A percentile compares a stretch with the other conserved stretches of the same genome.
These are phyloP conservation scores for Ceratobasidium theobromae DNA, from an alignment of 1,284 basidiomycete genomes.

Conservation along the genomic window DNA sequence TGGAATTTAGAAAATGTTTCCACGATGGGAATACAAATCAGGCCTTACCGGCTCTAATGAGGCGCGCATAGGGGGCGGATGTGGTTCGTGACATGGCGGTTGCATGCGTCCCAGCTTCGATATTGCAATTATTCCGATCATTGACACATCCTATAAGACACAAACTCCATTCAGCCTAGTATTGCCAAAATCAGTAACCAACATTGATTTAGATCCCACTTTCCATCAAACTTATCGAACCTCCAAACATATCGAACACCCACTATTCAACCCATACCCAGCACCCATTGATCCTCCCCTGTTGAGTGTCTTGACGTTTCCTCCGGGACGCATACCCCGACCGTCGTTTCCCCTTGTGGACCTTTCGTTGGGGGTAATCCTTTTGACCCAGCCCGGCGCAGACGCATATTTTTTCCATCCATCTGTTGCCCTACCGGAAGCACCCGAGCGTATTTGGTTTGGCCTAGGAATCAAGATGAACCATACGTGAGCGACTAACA, in stretches of 20 bases:
- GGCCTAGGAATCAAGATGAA: conserved; percentile 55
- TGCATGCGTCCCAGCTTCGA: too few species aligned
- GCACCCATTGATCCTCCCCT: background rate
- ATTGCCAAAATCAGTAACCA: too few species aligned
- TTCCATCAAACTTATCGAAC: too few species aligned
- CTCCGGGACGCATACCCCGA: background rate
- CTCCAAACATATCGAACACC: background rate
- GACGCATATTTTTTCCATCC: conserved; percentile 37
- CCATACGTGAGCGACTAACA: conserved; percentile 76
- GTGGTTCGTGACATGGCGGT: too few species aligned
- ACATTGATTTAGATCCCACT: too few species aligned
- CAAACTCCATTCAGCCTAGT: too few species aligned
- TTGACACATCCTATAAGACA: too few species aligned
- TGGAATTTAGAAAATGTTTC: too few species aligned
- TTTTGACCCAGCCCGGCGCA: conserved; percentile 27
- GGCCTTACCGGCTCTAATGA: too few species aligned
- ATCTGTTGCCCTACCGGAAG: conserved; percentile 44
- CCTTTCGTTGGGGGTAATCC: background rate
- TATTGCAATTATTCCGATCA: too few species aligned
- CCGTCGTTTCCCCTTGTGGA: background rate
- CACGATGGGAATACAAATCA: too few species aligned
- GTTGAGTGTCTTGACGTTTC: background rate
- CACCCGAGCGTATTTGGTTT: background rate
- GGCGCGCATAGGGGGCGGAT: too few species aligned
- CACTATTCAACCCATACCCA: background rate